Evolutionary conservation across 768 basidiomycete genomes (phyloP).

Genomic region (Tylopilus sp.): DNA sequence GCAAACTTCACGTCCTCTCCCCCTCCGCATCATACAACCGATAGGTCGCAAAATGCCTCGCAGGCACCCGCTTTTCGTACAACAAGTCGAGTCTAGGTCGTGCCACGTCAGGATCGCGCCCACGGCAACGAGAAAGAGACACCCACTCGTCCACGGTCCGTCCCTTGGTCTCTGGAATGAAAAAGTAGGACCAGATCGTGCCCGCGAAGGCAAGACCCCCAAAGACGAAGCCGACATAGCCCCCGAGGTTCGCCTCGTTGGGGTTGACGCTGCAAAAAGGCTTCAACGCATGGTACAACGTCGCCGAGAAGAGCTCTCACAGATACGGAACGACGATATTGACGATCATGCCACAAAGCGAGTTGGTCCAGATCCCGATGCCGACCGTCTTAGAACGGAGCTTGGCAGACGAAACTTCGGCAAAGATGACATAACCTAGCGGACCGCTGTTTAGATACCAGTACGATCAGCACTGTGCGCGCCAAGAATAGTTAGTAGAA

Average conservation of each 20-base stretch:
- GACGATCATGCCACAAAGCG: conserved; percentile 23
- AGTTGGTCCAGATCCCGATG: conserved; percentile 24
- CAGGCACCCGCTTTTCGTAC: too few relatives aligned
- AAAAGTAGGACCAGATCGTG: too few relatives aligned
- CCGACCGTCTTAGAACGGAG: conserved; percentile 31
- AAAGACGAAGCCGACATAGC: too few relatives aligned
- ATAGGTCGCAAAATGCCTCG: conserved; percentile 20
- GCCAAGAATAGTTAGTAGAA: neutral
- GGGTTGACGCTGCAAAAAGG: conserved; percentile 27
- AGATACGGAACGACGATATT: conserved; percentile 28
- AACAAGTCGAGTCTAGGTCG: conserved; percentile 26
- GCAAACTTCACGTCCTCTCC: too few relatives aligned
- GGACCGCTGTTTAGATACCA: conserved; percentile 16
- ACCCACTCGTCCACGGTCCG: conserved; percentile 31
- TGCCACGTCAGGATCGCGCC: neutral
- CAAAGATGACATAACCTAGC: conserved; percentile 27
- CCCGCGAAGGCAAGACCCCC: conserved; percentile 23
- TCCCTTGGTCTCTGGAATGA: too few relatives aligned
- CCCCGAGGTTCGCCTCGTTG: too few relatives aligned
- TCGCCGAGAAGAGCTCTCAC: neutral
- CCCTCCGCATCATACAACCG: conserved; percentile 7
- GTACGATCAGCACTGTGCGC: neutral
- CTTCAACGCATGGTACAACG: neutral
- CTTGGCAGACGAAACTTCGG: conserved; percentile 29
- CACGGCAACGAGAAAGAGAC: neutral